Percentiles rank a stretch among this genome's conserved stretches.
Evolutionary conservation across 2,329 filamentous ascomycete genomes (phyloP).

Genomic region (Furcasterigmium sp.): DNA sequence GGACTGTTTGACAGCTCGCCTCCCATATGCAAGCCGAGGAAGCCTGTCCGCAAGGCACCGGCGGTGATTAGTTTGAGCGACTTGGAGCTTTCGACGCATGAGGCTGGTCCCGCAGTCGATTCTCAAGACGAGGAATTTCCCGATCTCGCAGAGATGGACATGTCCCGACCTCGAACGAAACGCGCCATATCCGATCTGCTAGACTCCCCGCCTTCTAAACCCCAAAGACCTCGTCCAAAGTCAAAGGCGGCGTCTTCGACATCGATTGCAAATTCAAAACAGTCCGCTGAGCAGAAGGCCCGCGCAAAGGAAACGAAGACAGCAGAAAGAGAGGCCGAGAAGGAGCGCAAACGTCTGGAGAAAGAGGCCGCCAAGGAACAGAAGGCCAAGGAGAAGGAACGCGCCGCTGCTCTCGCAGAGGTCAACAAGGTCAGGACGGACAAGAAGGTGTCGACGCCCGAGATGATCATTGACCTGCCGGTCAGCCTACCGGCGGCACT

Average conservation of each 20-base stretch:
- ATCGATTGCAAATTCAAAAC: conserved; percentile 16
- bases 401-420: conserved; percentile 60
- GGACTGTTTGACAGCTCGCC: conserved; percentile 10
- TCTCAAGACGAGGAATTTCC: conserved; percentile 40
- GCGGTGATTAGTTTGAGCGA: conserved; percentile 31
- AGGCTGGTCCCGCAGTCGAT: conserved; percentile 1
- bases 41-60: conserved; percentile 3
- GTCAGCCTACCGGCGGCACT: conserved; percentile 43
- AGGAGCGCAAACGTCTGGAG: conserved; percentile 49
- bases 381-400: conserved; percentile 58
- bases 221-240: neutral
- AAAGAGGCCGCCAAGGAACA: conserved; percentile 56
- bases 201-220: neutral
- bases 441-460: conserved; percentile 66
- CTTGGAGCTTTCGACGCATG: conserved; percentile 14
- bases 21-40: conserved; percentile 1
- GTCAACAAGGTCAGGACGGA: conserved; percentile 69
- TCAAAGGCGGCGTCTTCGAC: neutral
- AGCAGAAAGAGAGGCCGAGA: conserved; percentile 46
- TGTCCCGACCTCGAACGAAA: conserved; percentile 20
- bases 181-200: too few species aligned
- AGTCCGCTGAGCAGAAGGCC: conserved; percentile 28
- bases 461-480: conserved; percentile 74
- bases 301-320: conserved; percentile 39
- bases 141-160: conserved; percentile 35